Base-by-base conservation (phyloP, 495 filamentous ascomycete genomes). In the Hypoxylon trugodes region DNA sequence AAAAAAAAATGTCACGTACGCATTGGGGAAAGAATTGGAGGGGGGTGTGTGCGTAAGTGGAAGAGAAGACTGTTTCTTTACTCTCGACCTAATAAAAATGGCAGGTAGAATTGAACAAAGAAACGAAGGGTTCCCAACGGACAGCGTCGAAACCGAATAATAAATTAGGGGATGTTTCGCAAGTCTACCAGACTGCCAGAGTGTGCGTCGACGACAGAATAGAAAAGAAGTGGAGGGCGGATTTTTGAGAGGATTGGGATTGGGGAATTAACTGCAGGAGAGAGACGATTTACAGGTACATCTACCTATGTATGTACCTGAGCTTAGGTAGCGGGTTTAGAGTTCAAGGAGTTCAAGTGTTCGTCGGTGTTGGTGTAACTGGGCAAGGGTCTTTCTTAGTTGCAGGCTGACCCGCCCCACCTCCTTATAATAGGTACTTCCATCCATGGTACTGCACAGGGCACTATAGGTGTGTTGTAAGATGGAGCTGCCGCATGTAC, bases 391-490 rank as follows among this genome's bases (percentile, higher is more conserved):
- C 41, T 59, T 36, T 61, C 51, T 61, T 52, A 66, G 49, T 47
- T 65, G 56, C 62, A 61, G 57, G 57, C 63, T 66, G 57, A 61
- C 57, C 25, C 59, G 63, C 56, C 57, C 63, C 63, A 61, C 63
- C 50, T 55, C 51, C 50, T 59, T 59, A 64, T 43, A 52, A 58
- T 64, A 64, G 53, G 16, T 32, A 57, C 43, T 28, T 57, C 37
- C 38, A 53, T n/a, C n/a, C n/a, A n/a, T n/a, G n/a, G n/a, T n/a
- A n/a, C n/a, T n/a, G n/a, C n/a, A n/a, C n/a, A n/a, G n/a, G n/a
- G n/a, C n/a, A n/a, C n/a, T n/a, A n/a, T n/a, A n/a, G n/a, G n/a
- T n/a, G n/a, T n/a, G n/a, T n/a, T n/a, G n/a, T n/a, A n/a, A n/a
- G n/a, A n/a, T n/a, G n/a, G n/a, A n/a, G n/a, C n/a, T n/a, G n/a